Evolutionary conservation across 164 flowering plant species (phyloP), one percentile per base, ranked within the genome.

Genomic region (Nymphaea colorata): DNA sequence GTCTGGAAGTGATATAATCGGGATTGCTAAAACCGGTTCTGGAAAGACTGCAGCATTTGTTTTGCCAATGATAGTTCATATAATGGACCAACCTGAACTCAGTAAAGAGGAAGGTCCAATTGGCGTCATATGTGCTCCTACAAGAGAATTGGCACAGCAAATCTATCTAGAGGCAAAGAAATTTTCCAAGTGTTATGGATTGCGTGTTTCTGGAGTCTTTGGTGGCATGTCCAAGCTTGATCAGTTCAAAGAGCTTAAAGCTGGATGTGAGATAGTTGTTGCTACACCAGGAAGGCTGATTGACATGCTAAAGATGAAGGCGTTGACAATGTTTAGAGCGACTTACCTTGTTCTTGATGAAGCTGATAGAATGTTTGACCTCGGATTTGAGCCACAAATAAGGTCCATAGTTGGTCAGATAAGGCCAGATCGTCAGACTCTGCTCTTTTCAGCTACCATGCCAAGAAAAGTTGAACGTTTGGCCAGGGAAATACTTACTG

Each of bases 141-240:
- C 99, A 17, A 83, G 99, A 79, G 99, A 95, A 76, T 78, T 95
- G 69, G 99, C 99, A 0, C 94, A 90, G 72, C 99, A 95, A 67
- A 95, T 90, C 76, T 92, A 83, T 78, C 74, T 87, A 75, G 99
- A 91, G 80, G 70, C 87, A 6, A 92, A 91, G 78, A 91, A 95
- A 71, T 92, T 95, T 76, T 74, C 97, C 61, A 92, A 89, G 76
- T 67, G 94, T 25, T 77, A 87, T 79, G 97, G 97, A 1, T 72
- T 92, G 69, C 91, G 96, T 61, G 94, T 90, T 44, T 79, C 91
- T 77, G 99, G 98, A 67, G 94, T 92, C 15, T 95, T 90, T 83
- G 98, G 98, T 77, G 98, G 99, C 64, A 88, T 92, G 97, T 92
- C 98, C 64, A 90, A 95, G 74, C 92, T 87, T 60, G 99, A 95